Evolutionary conservation across 768 basidiomycete genomes (phyloP), one percentile per base, ranked within the genome.

Genomic region (Pisolithus albus): DNA sequence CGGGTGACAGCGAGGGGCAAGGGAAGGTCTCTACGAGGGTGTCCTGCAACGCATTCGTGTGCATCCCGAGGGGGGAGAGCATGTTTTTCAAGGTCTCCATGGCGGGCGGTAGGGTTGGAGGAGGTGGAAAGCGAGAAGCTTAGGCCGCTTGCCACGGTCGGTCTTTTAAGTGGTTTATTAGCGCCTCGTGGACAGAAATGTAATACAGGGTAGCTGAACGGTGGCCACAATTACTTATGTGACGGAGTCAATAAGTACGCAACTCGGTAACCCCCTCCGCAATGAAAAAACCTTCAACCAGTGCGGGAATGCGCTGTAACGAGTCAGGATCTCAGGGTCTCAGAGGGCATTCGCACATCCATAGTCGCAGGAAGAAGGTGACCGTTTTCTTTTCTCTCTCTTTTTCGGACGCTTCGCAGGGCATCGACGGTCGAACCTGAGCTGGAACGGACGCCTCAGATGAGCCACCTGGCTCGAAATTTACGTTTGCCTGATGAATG

Each of bases 81-180:
- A 91, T 70, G 62, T 66, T 83, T 72, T 82, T 86, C 56, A 91
- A 58, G 42, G 82, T 57, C 52, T 91, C 81, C 89, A 91, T 91
- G 55, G 50, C 39, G 34, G 52, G 50, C 39, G 34, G 52, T 39
- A 51, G 56, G 58, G 65, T 67, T 65, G 66, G 66, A 23, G 67
- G 61, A 60, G 65, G 69, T 60, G 64, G 63, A 58, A 63, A 63
- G 59, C 53, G 61, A 60, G 61, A 65, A 62, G 61, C 63, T 47
- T n/a, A 48, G 18, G 44, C 49, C 13, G 24, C 53, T 62, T 64
- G 62, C 55, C 56, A 59, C 56, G 56, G 62, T 68, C 70, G 70
- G 72, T 60, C 67, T 66, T 65, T 70, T 71, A 71, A 68, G 59
- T 62, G 56, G 51, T 57, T 61, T 61, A 58, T 54, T 46, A 49